Conservation (phyloP, 2,329 filamentous ascomycete genomes). For the Scedosporium minutisporum region DNA sequence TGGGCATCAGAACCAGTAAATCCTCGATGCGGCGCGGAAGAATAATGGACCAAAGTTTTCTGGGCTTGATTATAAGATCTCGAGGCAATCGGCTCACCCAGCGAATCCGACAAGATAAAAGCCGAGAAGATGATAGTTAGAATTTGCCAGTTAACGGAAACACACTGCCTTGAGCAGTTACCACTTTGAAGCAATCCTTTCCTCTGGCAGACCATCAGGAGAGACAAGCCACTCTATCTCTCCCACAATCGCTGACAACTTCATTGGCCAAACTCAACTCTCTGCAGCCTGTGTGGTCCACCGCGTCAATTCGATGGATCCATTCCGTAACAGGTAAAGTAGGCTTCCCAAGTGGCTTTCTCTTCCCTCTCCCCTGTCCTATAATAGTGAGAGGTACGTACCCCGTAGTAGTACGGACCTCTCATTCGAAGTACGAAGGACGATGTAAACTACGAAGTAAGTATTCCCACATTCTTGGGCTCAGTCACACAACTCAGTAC, state of each 20-base stretch:
- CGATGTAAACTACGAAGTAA: too few relatives aligned
- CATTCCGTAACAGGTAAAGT: conserved; percentile 2
- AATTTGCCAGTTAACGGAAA: too few relatives aligned
- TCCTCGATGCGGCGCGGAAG: neutral
- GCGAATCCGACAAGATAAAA: too few relatives aligned
- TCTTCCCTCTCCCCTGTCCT: neutral
- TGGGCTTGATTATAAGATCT: too few relatives aligned
- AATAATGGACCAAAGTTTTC: neutral
- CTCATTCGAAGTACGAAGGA: too few relatives aligned
- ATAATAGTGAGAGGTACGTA: too few relatives aligned
- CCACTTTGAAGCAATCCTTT: too few relatives aligned
- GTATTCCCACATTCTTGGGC: too few relatives aligned
- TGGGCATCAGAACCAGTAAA: neutral
- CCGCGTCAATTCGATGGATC: conserved; percentile 6
- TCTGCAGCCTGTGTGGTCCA: neutral
- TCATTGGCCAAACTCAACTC: conserved; percentile 3
- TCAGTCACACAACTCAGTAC: too few relatives aligned
- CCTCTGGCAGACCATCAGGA: neutral
- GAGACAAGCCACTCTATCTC: neutral
- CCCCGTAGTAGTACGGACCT: neutral
- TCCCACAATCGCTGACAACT: neutral
- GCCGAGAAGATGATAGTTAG: too few relatives aligned
- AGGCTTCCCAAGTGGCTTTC: neutral
- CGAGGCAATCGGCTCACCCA: too few relatives aligned
- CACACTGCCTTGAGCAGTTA: too few relatives aligned